Conservation (phyloP, 177 flowering plant species). For the Vitis hybrid region DNA sequence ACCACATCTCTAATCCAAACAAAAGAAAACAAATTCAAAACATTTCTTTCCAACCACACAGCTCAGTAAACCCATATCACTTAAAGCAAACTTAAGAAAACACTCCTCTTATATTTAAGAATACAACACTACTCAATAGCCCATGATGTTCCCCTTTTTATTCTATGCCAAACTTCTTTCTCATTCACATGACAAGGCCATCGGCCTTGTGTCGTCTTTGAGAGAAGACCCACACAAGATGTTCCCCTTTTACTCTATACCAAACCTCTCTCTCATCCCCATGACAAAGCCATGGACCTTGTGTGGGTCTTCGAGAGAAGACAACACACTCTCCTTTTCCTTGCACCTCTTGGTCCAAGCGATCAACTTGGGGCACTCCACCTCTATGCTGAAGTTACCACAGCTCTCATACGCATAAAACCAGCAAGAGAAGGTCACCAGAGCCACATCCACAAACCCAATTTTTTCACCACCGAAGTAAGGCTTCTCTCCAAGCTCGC, state of each 20-base stretch:
- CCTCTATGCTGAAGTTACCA: conserved; percentile 11
- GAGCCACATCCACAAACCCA: conserved; percentile 12
- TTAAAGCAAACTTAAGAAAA: no score
- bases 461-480: conserved; percentile 12
- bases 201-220: no score
- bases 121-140: no score
- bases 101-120: no score
- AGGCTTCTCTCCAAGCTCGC: conserved; percentile 13
- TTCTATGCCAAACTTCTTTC: no score
- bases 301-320: neutral
- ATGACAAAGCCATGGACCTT: neutral
- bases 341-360: conserved; percentile 16
- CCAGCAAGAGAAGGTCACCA: conserved; percentile 10
- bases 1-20: no score
- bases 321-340: conserved; percentile 12
- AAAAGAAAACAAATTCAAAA: no score
- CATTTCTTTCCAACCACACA: no score
- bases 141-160: no score
- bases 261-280: neutral
- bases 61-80: no score
- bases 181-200: no score
- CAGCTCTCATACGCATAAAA: conserved; percentile 8
- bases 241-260: neutral
- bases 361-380: conserved; percentile 14
- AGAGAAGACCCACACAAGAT: neutral